phyloP scores from a whole-genome alignment of 257 asterid species.

The Linaria vulgaris region DNA sequence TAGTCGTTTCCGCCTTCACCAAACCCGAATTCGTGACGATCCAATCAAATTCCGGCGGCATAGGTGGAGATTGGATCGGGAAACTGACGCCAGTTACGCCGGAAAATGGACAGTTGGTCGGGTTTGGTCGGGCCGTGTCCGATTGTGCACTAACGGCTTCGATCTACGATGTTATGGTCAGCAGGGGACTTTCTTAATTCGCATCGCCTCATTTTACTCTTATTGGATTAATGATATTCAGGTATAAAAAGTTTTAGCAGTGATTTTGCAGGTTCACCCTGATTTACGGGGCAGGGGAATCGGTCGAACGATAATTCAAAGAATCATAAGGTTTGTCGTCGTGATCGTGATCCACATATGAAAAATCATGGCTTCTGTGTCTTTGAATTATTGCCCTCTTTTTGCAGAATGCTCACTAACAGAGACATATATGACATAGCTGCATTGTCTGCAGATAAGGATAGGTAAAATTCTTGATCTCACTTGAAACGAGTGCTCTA shows the following conservation, averaged over 20 bases:
- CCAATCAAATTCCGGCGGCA: slow-evolving; percentile 30
- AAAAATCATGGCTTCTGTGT: neutral
- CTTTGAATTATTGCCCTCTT: slow-evolving; percentile 16
- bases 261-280: slow-evolving; percentile 71
- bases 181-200: slow-evolving; percentile 1
- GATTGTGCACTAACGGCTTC: slow-evolving; percentile 80
- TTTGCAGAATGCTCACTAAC: slow-evolving; percentile 67
- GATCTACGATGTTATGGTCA: slow-evolving; percentile 83
- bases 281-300: slow-evolving; percentile 64
- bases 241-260: slow-evolving; percentile 20
- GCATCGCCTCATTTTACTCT: slow-evolving; percentile 8
- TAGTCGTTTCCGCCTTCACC: slow-evolving; percentile 73
- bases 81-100: slow-evolving; percentile 64
- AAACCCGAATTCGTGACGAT: slow-evolving; percentile 36
- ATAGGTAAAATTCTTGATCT: slow-evolving; percentile 41
- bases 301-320: slow-evolving; percentile 67
- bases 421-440: slow-evolving; percentile 75
- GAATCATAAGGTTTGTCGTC: slow-evolving; percentile 58
- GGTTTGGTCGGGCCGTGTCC: slow-evolving; percentile 90
- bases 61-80: slow-evolving; percentile 67
- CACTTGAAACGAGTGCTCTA: neutral
- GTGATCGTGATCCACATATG: neutral
- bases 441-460: slow-evolving; percentile 58
- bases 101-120: slow-evolving; percentile 66
- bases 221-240: neutral